Conservation (phyloP, 345 rosid species). For the Lepidium aucheri region DNA sequence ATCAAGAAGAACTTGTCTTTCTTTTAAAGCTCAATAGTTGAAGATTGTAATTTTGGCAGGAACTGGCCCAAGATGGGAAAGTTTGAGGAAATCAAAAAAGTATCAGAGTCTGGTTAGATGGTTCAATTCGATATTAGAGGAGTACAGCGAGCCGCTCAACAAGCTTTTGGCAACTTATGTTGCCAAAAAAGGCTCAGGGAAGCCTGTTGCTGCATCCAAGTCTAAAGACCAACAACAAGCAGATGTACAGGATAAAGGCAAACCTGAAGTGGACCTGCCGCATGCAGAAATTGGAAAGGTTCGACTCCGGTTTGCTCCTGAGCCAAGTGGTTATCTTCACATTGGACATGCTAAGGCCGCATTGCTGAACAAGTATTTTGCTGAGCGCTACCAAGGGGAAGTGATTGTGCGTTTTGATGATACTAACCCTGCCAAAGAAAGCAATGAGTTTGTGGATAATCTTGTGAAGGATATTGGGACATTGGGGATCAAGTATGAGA, state of each 20-base stretch:
- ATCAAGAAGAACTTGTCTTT: neutral
- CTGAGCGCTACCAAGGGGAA: conserved; percentile 77
- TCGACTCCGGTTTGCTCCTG: conserved; percentile 83
- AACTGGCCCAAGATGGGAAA: conserved; percentile 83
- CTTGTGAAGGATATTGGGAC: conserved; percentile 76
- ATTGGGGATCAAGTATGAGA: conserved; percentile 64
- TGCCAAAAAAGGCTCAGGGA: conserved; percentile 53
- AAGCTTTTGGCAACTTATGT: conserved; percentile 43
- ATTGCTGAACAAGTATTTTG: conserved; percentile 75
- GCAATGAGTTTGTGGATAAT: conserved; percentile 91
- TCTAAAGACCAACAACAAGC: conserved; percentile 40
- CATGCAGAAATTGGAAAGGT: conserved; percentile 80
- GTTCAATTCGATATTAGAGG: conserved; percentile 66
- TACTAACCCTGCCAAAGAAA: conserved; percentile 95
- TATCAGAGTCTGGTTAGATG: conserved; percentile 71
- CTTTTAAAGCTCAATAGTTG: neutral
- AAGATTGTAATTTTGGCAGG: conserved; percentile 29
- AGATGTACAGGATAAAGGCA: conserved; percentile 51
- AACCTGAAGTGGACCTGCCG: conserved; percentile 72
- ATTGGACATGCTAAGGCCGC: conserved; percentile 97
- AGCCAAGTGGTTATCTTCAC: conserved; percentile 96
- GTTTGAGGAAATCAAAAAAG: conserved; percentile 88
- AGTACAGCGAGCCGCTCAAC: conserved; percentile 46
- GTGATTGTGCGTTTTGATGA: conserved; percentile 89
- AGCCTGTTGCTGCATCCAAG: conserved; percentile 37